phyloP scores from a whole-genome alignment of 1,284 basidiomycete genomes.

The Microbotryomycetes sp. region DNA sequence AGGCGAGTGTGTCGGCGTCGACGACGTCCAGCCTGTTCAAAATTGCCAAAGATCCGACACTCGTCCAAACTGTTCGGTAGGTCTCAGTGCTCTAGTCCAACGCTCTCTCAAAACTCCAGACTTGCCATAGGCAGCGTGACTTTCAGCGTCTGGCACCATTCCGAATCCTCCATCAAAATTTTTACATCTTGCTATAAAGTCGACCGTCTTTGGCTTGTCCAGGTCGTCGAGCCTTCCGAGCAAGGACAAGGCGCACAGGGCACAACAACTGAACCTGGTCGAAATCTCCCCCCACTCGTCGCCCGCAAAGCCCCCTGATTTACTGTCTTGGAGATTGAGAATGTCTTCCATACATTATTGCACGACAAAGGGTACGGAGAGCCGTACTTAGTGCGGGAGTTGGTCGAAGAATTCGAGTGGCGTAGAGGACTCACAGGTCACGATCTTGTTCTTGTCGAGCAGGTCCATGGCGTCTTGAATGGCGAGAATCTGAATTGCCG shows the following conservation, averaged over 20 bases:
- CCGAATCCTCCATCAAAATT: constrained; percentile 98
- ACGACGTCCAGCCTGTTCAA: constrained; percentile 68
- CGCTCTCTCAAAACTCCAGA: background rate
- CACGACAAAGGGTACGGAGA: background rate
- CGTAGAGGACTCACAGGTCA: constrained; percentile 55
- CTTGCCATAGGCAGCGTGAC: constrained; percentile 82
- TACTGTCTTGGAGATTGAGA: constrained; percentile 65
- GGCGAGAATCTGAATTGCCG: constrained; percentile 83
- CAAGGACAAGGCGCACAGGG: constrained; percentile 71
- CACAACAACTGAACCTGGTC: constrained; percentile 84
- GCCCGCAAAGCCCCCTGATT: constrained; percentile 81
- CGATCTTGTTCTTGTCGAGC: constrained; percentile 59
- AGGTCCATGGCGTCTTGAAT: constrained; percentile 74
- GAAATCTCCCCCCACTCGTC: constrained; percentile 86
- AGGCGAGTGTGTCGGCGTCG: constrained; percentile 65
- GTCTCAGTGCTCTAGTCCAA: too few relatives aligned
- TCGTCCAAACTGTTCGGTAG: constrained; percentile 77
- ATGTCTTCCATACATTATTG: constrained; percentile 53
- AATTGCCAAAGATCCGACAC: constrained; percentile 77
- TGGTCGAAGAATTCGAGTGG: constrained; percentile 2
- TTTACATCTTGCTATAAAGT: constrained; percentile 65
- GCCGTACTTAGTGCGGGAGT: too few relatives aligned
- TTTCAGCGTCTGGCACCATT: constrained; percentile 72
- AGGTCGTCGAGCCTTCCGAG: constrained; percentile 57
- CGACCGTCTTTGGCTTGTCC: constrained; percentile 50